A percentile compares a stretch with the other conserved stretches of the same genome.
These are phyloP conservation scores for Starmera pachycereana DNA, from an alignment of 805 yeast species.

Conservation along the genomic window DNA sequence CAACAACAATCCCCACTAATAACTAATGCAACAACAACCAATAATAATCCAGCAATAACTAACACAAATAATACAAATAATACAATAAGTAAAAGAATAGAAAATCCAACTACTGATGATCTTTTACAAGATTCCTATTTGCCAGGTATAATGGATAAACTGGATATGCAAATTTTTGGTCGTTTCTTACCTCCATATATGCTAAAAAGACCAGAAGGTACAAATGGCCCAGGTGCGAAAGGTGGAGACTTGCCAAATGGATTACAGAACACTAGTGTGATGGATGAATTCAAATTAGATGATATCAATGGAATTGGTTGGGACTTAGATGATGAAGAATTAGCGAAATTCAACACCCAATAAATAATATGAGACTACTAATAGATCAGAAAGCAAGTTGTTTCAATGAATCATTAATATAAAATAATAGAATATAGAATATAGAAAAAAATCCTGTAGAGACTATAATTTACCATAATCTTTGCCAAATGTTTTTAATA, in stretches of 20 bases:
- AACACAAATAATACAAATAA: background rate
- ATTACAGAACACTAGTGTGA: slow-evolving; percentile 14
- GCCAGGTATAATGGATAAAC: slow-evolving; percentile 77
- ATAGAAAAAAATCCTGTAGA: too few relatives aligned
- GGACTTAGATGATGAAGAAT: background rate
- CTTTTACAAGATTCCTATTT: slow-evolving; percentile 30
- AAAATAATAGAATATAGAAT: too few relatives aligned
- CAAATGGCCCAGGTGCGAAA: slow-evolving; percentile 17
- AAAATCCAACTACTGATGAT: slow-evolving; percentile 1
- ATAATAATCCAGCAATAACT: background rate
- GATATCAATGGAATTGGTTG: background rate
- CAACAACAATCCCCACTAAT: background rate
- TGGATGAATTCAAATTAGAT: slow-evolving; percentile 1
- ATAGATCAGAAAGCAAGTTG: too few relatives aligned
- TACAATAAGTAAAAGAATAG: background rate
- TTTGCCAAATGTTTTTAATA: slow-evolving; percentile 12
- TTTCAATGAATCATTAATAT: too few relatives aligned
- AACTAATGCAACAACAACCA: background rate
- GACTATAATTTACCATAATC: slow-evolving; percentile 11
- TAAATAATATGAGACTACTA: too few relatives aligned
- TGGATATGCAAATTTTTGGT: slow-evolving; percentile 82
- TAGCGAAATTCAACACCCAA: background rate
- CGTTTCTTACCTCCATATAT: slow-evolving; percentile 76
- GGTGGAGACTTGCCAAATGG: slow-evolving; percentile 21
- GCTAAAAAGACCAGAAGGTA: slow-evolving; percentile 30